Conservation (phyloP, 176 grass and related monocot genomes). For the Oryza glaberrima region DNA sequence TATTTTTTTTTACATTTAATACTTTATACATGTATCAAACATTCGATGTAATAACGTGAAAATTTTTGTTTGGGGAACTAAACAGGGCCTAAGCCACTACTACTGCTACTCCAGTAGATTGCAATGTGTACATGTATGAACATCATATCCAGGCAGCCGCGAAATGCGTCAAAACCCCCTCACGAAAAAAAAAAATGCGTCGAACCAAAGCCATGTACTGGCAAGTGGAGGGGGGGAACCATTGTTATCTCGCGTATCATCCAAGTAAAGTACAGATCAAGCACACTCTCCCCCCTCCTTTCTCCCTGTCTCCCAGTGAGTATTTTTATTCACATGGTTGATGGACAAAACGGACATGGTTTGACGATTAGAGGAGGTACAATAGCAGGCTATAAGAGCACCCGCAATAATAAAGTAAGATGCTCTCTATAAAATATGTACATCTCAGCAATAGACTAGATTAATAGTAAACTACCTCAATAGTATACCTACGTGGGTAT, state of each 20-base stretch:
- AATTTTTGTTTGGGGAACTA: too few relatives aligned
- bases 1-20: too few relatives aligned
- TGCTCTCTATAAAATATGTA: too few relatives aligned
- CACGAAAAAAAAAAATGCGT: neutral
- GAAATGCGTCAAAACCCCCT: neutral
- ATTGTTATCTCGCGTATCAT: neutral
- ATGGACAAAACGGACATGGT: neutral
- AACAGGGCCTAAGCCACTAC: too few relatives aligned
- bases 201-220: neutral
- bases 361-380: neutral
- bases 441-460: too few relatives aligned
- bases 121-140: neutral
- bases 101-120: neutral
- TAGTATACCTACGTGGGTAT: too few relatives aligned
- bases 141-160: neutral
- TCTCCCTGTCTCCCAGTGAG: neutral
- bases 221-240: neutral
- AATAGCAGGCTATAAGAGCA: too few relatives aligned
- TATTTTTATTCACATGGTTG: neutral
- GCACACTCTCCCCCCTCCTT: neutral
- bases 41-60: too few relatives aligned
- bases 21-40: too few relatives aligned
- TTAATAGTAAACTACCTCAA: too few relatives aligned
- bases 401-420: too few relatives aligned
- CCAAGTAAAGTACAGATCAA: conserved; percentile 1